Evolutionary conservation across 441 rosid species (phyloP), one percentile per base, ranked within the genome.

Genomic region (Dalechampia spathulata): DNA sequence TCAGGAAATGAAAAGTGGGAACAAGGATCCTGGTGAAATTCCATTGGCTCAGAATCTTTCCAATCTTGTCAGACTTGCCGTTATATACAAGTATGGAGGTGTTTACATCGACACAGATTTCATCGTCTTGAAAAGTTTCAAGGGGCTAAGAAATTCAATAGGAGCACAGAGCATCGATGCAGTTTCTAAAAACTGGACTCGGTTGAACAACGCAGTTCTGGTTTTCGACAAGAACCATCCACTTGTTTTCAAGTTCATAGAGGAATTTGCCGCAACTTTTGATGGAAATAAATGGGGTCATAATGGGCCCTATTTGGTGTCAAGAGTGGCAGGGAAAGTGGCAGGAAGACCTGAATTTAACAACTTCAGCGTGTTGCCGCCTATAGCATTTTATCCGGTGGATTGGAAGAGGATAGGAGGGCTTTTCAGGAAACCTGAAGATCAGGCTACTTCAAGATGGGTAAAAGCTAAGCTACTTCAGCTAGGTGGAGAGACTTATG

Each of bases 221-320:
- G 65, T 75, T 19, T 83, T 87, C 37, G 96, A 87, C 37, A 80
- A 72, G 71, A 72, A 74, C 6, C 96, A 87, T 61, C 85, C 88
- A 0, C 68, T 87, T 44, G 58, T 87, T 6, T 62, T 64, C 60
- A 78, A 68, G 42, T 87, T 87, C 71, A 82, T 90, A 20, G 63
- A 87, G 57, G 97, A 90, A 62, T 85, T 85, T 63, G 76, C 91
- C 0, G 74, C 70, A 46, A 85, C 83, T 11, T 90, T 85, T 60
- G 79, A 87, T 65, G 96, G 91, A 27, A 90, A 78, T 62, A 90
- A 78, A 60, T 90, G 97, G 94, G 96, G 94, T 1, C 87, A 90
- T 39, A 90, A 87, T 32, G 97, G 97, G 13, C 97, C 91, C 0
- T 83, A 85, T 45, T 49, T 90, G 56, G 86, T 87, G 13, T 87